phyloP scores from a whole-genome alignment of 1,139 yeast species.

The Candida glucosophila region DNA sequence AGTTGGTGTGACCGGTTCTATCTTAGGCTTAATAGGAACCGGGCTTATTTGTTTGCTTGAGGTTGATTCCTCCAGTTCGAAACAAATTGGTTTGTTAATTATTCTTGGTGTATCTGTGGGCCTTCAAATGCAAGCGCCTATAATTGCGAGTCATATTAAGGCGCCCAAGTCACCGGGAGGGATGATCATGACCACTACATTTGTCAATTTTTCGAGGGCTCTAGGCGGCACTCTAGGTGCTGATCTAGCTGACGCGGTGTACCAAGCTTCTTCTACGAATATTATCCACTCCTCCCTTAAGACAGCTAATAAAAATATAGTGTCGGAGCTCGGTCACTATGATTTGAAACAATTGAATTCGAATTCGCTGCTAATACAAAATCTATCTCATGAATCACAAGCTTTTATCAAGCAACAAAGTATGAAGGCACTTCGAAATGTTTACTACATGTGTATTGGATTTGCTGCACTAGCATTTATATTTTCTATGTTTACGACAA shows the following conservation, averaged over 20 bases:
- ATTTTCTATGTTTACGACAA: slow-evolving; percentile 25
- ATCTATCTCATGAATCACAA: slow-evolving; percentile 16
- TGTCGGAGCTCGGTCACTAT: slow-evolving; percentile 7
- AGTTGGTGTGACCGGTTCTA: slow-evolving; percentile 16
- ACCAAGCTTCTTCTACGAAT: slow-evolving; percentile 19
- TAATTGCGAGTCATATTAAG: slow-evolving; percentile 16
- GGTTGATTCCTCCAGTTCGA: slow-evolving; percentile 17
- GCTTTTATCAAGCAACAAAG: slow-evolving; percentile 18
- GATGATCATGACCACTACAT: slow-evolving; percentile 26
- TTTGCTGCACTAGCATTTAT: slow-evolving; percentile 22
- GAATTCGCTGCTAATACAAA: slow-evolving; percentile 20
- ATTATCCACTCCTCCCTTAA: not conserved
- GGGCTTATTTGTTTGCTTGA: slow-evolving; percentile 25
- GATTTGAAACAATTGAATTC: slow-evolving; percentile 16
- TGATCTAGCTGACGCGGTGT: slow-evolving; percentile 26
- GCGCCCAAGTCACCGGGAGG: slow-evolving; percentile 26
- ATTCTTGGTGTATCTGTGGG: slow-evolving; percentile 21
- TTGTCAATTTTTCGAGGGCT: slow-evolving; percentile 22
- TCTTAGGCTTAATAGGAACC: slow-evolving; percentile 23
- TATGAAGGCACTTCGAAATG: slow-evolving; percentile 31
- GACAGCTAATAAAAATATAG: slow-evolving; percentile 12
- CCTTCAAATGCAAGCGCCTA: slow-evolving; percentile 16
- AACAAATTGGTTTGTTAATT: slow-evolving; percentile 28
- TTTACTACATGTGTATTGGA: slow-evolving; percentile 33
- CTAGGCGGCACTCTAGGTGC: slow-evolving; percentile 24